A percentile compares a stretch with the other conserved stretches of the same genome.
Conservation (phyloP, 352 stramenopile species). For the Pythium volutum region DNA sequence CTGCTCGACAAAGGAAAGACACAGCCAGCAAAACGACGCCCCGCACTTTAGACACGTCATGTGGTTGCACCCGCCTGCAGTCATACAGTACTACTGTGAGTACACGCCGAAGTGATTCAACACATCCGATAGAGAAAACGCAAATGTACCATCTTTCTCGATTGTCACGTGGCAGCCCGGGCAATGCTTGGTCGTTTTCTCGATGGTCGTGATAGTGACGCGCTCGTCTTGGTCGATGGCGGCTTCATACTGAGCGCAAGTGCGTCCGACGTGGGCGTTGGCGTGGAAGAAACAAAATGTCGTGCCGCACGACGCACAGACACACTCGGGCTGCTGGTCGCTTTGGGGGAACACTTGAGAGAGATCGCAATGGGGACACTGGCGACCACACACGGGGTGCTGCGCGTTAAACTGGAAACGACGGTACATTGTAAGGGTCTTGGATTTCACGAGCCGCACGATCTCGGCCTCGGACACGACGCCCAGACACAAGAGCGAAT, state of each 20-base stretch:
- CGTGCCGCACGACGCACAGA: neutral
- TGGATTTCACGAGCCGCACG: neutral
- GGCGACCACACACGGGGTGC: neutral
- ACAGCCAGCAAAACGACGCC: conserved; percentile 12
- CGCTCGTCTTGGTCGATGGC: neutral
- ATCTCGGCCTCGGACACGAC: neutral
- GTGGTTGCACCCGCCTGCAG: conserved; percentile 15
- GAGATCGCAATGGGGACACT: neutral
- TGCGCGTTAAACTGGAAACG: neutral
- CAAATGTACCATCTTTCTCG: conserved; percentile 10
- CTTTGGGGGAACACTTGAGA: neutral
- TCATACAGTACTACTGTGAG: no score
- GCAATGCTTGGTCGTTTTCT: conserved; percentile 2
- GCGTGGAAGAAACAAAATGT: neutral
- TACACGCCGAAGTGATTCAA: no score
- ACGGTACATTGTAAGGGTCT: neutral
- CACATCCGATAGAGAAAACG: no score
- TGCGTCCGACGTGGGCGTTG: neutral
- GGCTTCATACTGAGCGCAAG: neutral
- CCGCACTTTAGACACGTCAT: conserved; percentile 11
- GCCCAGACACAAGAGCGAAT: neutral
- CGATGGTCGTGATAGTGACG: neutral
- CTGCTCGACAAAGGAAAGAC: neutral
- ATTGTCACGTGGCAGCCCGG: neutral
- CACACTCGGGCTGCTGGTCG: neutral